phyloP scores from a whole-genome alignment of 208 protist species.

The Trypanosoma scelopori region DNA sequence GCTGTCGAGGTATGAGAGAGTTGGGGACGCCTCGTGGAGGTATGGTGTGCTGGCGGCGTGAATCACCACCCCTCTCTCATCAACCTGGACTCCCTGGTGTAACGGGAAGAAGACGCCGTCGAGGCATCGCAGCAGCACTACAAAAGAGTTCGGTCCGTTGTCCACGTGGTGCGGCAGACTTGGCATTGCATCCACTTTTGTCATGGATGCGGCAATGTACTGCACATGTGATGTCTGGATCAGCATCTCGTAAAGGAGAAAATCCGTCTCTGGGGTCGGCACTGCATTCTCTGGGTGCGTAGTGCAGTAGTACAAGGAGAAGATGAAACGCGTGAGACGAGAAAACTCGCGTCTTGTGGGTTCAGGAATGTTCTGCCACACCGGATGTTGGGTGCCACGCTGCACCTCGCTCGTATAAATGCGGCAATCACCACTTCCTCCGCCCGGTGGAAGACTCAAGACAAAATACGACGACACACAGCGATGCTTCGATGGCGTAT shows the following conservation, averaged over 20 bases:
- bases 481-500: background rate
- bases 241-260: conserved; percentile 40
- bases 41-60: background rate
- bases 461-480: conserved; percentile 35
- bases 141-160: conserved; percentile 25
- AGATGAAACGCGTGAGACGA: conserved; percentile 25
- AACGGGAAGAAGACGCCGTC: conserved; percentile 59
- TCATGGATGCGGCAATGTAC: conserved; percentile 46
- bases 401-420: conserved; percentile 45
- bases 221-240: conserved; percentile 42
- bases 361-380: conserved; percentile 37
- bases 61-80: conserved; percentile 8
- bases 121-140: conserved; percentile 38
- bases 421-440: background rate
- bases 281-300: conserved; percentile 4
- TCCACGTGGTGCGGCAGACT: conserved; percentile 30
- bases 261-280: conserved; percentile 22
- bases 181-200: conserved; percentile 37
- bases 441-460: conserved; percentile 18
- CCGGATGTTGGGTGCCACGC: conserved; percentile 39
- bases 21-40: background rate
- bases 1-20: too few species aligned
- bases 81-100: conserved; percentile 23
- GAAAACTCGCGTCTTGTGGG: conserved; percentile 1
- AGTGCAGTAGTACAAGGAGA: conserved; percentile 43